Base-by-base conservation (phyloP, 208 protist genomes). In the Phytomonas francai region DNA sequence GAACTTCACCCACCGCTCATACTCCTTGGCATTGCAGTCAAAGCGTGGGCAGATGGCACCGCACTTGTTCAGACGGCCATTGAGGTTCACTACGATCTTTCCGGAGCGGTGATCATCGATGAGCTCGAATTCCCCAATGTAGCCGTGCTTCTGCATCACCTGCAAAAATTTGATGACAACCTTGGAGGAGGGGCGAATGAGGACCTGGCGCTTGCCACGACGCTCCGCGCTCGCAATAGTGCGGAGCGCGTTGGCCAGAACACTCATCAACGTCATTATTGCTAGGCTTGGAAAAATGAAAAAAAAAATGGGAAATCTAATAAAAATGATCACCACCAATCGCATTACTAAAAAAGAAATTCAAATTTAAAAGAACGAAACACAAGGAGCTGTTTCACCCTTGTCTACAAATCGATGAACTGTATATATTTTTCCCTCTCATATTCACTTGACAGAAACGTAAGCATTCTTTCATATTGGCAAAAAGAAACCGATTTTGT, bases 41-140 rank as follows among this genome's bases (percentile, higher is more conserved):
- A 98, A 99, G 83, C 98, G 93, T 51, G 98, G 98, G 80, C 95
- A 99, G 79, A 99, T 99, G 76, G 99, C 99, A 66, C 98, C 99
- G 88, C 98, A 99, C 94, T 99, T 99, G 98, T 99, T 99, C 68
- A 99, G 92, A 73, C 99, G 97, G 67, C 99, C 99, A 79, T 99
- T 98, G 32, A 99, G 97, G 76, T 99, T 97, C 67, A 99, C 92
- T 68, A 99, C 98, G 73, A 99, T 99, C 89, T 99, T 99, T 73
- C 98, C 98, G 22, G 92, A 83, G 74, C 99, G 93, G 89, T 99
- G 98, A 90, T 99, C 98, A 87, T 99, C 99, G 78, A 99, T 93
- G 84, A 99, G 89, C 89, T 99, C 98, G 82, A 99, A 99, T 82
- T 99, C 99, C 70, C 98, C 98, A 89, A 99, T 99, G 97, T 99